Evolutionary conservation across 2,329 filamentous ascomycete genomes (phyloP), one percentile per base, ranked within the genome.

Genomic region (Cyphellophora attinorum): DNA sequence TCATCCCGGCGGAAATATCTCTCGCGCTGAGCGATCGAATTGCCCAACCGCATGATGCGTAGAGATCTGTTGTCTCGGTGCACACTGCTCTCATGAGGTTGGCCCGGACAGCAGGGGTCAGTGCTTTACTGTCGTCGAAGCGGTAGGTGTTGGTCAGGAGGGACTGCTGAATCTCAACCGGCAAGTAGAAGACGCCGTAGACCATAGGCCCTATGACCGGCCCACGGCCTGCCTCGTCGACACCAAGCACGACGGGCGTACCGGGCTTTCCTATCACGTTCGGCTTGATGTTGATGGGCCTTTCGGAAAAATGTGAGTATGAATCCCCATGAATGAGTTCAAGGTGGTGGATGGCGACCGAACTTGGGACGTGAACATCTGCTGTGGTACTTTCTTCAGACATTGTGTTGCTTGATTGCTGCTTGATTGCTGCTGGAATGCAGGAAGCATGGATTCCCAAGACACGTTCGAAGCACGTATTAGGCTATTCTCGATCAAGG

Each of bases 121-220:
- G 75, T 4, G 86, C 84, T 64, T 96, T 96, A 56, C 83, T 93
- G 67, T 96, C 89, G 67, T 95, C 82, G 62, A 95, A 95, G 65
- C 80, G 82, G 64, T 94, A 81, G 3, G 77, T 76, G 21, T 74
- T 61, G 33, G 84, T 81, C 14, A 96, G 77, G 17, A 95, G 75
- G 1, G 81, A 71, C 53, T 80, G 77, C 43, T 79, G 72, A 21
- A 68, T 55, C 16, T 79, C 73, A 17, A 77, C 65, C 0, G 76
- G 70, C 2, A 84, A 59, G 33, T 93, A 93, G 46, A 93, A 83
- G 19, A 76, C 64, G 31, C 66, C 72, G 55, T 79, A 79, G 34
- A 81, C 73, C 76, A 78, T 81, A 12, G 74, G 77, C 16, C 72
- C 89, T 10, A 96, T 73, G n/a, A 95, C 89, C 15, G 89, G 89